Conservation (phyloP, 2,329 filamentous ascomycete species). For the Cytospora leucostoma region DNA sequence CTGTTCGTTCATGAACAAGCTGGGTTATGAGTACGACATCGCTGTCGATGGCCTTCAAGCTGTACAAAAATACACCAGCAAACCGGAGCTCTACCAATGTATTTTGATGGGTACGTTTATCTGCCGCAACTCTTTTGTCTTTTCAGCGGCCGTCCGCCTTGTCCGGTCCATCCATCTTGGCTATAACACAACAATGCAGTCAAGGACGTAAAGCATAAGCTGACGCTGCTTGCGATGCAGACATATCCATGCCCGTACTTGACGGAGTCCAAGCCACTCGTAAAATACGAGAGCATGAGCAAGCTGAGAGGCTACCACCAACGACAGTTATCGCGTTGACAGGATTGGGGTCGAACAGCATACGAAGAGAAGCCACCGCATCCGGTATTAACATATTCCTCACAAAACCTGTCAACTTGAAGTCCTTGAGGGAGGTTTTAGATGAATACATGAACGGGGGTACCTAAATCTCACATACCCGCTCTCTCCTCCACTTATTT, state of each 20-base stretch:
- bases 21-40: slow-evolving; percentile 42
- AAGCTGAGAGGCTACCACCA: slow-evolving; percentile 31
- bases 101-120: slow-evolving; percentile 48
- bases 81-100: slow-evolving; percentile 41
- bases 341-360: slow-evolving; percentile 46
- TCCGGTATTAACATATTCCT: slow-evolving; percentile 50
- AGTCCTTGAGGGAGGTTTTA: slow-evolving; percentile 32
- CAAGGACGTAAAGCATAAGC: background rate
- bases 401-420: slow-evolving; percentile 49
- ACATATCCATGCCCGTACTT: slow-evolving; percentile 38
- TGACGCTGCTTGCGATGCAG: slow-evolving; percentile 13
- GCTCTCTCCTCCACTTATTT: background rate
- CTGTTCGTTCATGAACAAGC: slow-evolving; percentile 39
- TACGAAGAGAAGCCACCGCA: slow-evolving; percentile 47
- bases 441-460: background rate
- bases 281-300: slow-evolving; percentile 34
- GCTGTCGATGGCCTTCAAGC: slow-evolving; percentile 52
- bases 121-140: background rate
- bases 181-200: no score
- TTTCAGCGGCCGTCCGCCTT: no score
- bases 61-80: slow-evolving; percentile 43
- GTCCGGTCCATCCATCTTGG: no score
- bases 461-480: background rate
- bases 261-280: slow-evolving; percentile 36
- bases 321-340: slow-evolving; percentile 50